These are phyloP conservation scores for Teunomyces gatunensis DNA, from an alignment of 805 yeast species.

Conservation along the genomic window DNA sequence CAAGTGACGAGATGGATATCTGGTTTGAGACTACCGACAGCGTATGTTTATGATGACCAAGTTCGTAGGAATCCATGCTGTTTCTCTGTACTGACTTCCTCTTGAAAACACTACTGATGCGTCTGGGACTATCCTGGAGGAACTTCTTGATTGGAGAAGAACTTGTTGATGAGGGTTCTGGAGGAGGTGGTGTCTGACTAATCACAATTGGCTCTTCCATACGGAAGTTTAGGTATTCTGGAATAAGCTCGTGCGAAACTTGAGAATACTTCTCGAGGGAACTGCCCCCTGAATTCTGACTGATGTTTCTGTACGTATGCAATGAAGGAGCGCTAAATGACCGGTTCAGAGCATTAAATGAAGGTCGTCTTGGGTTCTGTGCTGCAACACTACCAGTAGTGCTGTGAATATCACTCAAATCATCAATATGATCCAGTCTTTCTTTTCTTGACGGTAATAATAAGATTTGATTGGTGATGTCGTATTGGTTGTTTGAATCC, in stretches of 20 bases:
- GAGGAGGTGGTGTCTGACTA: conserved; percentile 7
- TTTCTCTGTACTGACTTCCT: conserved; percentile 10
- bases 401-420: conserved; percentile 23
- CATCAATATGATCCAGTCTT: conserved; percentile 24
- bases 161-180: conserved; percentile 8
- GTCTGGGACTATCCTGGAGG: conserved; percentile 28
- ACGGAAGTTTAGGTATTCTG: background rate
- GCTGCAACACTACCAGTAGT: conserved; percentile 3
- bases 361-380: conserved; percentile 3
- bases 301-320: conserved; percentile 33
- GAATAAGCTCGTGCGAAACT: background rate
- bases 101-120: conserved; percentile 21
- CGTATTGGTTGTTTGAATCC: background rate
- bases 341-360: conserved; percentile 19
- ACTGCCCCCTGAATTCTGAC: conserved; percentile 2
- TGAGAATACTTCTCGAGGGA: background rate
- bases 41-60: conserved; percentile 22
- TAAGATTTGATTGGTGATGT: background rate
- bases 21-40: conserved; percentile 26
- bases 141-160: conserved; percentile 35
- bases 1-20: conserved; percentile 22
- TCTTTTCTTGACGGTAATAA: conserved; percentile 10
- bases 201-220: background rate
- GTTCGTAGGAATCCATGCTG: conserved; percentile 8
- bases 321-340: conserved; percentile 42